A percentile compares a stretch with the other conserved stretches of the same genome.
Conservation (phyloP, 768 basidiomycete species). For the Gloeopeniophorella convolvens region DNA sequence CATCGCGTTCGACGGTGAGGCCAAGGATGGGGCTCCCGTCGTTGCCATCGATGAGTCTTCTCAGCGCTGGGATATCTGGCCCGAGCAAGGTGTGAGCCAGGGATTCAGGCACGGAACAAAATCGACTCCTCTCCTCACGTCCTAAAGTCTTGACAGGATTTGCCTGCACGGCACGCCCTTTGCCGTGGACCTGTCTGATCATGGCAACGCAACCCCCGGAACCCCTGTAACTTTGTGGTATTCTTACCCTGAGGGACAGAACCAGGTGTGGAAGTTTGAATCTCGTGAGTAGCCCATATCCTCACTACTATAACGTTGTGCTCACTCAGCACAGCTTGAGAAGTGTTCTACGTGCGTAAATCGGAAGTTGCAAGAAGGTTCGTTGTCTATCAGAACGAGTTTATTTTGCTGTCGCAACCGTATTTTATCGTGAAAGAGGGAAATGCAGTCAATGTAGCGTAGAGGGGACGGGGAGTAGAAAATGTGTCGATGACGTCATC, state of each 20-base stretch:
- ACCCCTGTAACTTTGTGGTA: slow-evolving; percentile 43
- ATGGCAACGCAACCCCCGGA: slow-evolving; percentile 41
- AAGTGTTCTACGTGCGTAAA: no score
- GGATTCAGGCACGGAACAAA: slow-evolving; percentile 36
- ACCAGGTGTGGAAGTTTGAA: slow-evolving; percentile 47
- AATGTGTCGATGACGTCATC: no score
- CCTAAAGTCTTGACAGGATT: slow-evolving; percentile 30
- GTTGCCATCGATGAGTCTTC: slow-evolving; percentile 31
- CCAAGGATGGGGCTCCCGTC: slow-evolving; percentile 35
- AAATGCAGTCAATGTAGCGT: no score
- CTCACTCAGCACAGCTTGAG: no score
- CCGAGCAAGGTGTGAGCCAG: slow-evolving; percentile 34
- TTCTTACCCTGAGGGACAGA: slow-evolving; percentile 41
- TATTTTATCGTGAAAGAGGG: no score
- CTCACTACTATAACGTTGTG: no score
- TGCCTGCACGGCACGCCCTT: slow-evolving; percentile 37
- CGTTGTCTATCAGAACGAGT: no score
- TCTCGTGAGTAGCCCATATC: background rate
- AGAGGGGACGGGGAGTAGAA: no score
- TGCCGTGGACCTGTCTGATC: slow-evolving; percentile 41
- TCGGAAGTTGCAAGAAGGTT: no score
- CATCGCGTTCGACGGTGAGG: slow-evolving; percentile 33
- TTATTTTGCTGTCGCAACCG: no score
- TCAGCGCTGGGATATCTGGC: slow-evolving; percentile 47
- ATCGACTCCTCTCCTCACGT: background rate